A percentile compares a stretch with the other conserved stretches of the same genome.
These are phyloP conservation scores for Catunica adiposa DNA, from an alignment of 2,329 filamentous ascomycete species.

Conservation along the genomic window DNA sequence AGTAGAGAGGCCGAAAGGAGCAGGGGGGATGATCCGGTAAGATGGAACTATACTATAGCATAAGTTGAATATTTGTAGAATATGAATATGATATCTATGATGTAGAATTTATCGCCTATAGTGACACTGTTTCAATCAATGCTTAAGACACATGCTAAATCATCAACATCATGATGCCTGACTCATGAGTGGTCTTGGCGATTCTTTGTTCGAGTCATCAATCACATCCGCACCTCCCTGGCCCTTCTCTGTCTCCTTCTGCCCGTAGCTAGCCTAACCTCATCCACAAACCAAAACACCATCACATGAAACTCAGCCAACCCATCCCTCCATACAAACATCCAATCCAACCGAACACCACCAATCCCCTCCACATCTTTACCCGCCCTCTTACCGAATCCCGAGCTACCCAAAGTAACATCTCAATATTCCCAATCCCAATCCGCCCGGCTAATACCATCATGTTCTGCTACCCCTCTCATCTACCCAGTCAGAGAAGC, in stretches of 20 bases:
- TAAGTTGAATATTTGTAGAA: too few relatives aligned
- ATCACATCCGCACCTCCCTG: background rate
- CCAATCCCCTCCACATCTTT: background rate
- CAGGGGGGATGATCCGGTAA: background rate
- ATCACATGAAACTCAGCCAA: background rate
- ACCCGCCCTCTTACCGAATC: slow-evolving; percentile 7
- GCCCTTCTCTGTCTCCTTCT: background rate
- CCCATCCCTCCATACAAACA: too few relatives aligned
- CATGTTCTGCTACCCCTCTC: background rate
- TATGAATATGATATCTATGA: too few relatives aligned
- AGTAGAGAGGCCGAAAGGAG: background rate
- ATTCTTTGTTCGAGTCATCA: background rate
- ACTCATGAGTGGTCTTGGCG: background rate
- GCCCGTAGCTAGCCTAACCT: too few relatives aligned
- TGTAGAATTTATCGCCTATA: too few relatives aligned
- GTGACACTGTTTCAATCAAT: too few relatives aligned
- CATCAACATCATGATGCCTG: background rate
- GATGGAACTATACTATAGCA: too few relatives aligned
- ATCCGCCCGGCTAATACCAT: background rate
- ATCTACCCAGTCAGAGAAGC: background rate
- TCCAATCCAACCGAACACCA: background rate
- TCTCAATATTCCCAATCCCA: background rate
- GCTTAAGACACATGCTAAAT: too few relatives aligned
- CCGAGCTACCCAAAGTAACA: background rate
- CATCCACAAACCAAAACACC: background rate